phyloP scores from a whole-genome alignment of 805 yeast genomes.

The Wickerhamiella shivajii region DNA sequence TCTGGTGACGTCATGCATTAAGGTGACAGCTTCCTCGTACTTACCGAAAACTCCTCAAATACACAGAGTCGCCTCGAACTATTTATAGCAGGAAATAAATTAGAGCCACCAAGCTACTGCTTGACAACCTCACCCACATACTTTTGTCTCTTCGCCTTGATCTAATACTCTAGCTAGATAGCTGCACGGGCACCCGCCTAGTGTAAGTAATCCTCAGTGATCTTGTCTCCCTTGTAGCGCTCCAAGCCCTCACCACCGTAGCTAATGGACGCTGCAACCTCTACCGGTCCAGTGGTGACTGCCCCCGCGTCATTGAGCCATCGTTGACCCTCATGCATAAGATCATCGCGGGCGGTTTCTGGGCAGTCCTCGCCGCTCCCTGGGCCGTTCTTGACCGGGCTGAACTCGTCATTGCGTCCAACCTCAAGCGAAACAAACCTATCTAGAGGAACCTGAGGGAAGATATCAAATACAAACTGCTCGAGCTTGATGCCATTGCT shows the following conservation, averaged over 20 bases:
- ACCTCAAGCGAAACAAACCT: conserved; percentile 90
- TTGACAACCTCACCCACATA: too few species aligned
- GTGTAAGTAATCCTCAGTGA: conserved; percentile 6
- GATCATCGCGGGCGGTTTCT: conserved; percentile 55
- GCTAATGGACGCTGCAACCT: conserved; percentile 61
- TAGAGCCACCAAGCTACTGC: too few species aligned
- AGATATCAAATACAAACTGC: conserved; percentile 93
- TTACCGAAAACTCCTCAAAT: too few species aligned
- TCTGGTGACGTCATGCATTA: too few species aligned
- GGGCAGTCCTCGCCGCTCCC: conserved; percentile 79
- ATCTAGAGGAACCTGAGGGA: conserved; percentile 54
- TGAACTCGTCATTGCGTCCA: conserved; percentile 67
- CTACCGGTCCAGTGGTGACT: conserved; percentile 37
- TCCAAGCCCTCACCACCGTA: conserved; percentile 63
- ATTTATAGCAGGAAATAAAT: too few species aligned
- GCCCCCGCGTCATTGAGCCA: conserved; percentile 75
- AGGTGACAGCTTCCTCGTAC: too few species aligned
- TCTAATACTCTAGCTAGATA: too few species aligned
- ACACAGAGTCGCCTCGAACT: too few species aligned
- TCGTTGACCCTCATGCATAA: conserved; percentile 48
- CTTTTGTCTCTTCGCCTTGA: too few species aligned
- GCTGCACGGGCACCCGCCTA: too few species aligned
- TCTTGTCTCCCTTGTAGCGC: conserved; percentile 33
- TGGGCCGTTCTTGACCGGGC: conserved; percentile 85
- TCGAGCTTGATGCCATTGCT: conserved; percentile 92